Percentiles rank a stretch among this genome's conserved stretches.
phyloP scores from a whole-genome alignment of 2,329 filamentous ascomycete species.

The Colletotrichum tabaci region DNA sequence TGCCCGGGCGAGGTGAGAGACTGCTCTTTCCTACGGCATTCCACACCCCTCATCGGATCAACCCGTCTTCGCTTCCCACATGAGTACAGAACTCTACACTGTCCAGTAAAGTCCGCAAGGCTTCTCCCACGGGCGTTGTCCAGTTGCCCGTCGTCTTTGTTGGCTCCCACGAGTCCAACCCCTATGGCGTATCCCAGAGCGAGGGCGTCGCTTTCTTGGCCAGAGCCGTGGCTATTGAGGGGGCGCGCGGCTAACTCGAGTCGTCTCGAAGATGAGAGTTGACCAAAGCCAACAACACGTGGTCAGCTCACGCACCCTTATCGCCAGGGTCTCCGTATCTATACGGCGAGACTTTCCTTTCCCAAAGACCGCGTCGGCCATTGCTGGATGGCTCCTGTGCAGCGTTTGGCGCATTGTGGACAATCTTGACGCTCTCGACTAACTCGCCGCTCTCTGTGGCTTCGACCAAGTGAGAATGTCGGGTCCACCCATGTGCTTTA shows the following conservation, averaged over 20 bases:
- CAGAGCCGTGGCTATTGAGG: constrained; percentile 1
- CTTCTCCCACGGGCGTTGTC: constrained; percentile 12
- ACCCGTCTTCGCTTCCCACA: background rate
- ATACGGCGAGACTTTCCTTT: background rate
- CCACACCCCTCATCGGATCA: no score
- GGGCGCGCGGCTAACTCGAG: constrained; percentile 6
- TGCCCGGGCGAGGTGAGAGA: background rate
- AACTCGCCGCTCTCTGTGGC: constrained; percentile 36
- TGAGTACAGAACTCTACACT: background rate
- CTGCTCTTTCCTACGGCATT: no score
- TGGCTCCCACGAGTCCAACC: constrained; percentile 27
- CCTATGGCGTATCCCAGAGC: constrained; percentile 6
- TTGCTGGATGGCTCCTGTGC: constrained; percentile 19
- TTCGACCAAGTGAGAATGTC: constrained; percentile 45
- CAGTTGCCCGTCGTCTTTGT: constrained; percentile 14
- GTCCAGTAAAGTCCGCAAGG: background rate
- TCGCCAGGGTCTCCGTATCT: background rate
- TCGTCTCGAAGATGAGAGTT: background rate
- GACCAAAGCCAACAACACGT: constrained; percentile 2
- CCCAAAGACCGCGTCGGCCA: background rate
- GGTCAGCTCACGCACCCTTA: background rate
- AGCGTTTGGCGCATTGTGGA: constrained; percentile 8
- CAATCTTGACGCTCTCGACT: constrained; percentile 22
- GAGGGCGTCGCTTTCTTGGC: background rate
- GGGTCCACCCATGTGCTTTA: constrained; percentile 44